These are phyloP conservation scores for Sporormia fimetaria DNA, from an alignment of 495 filamentous ascomycete species.

Conservation along the genomic window DNA sequence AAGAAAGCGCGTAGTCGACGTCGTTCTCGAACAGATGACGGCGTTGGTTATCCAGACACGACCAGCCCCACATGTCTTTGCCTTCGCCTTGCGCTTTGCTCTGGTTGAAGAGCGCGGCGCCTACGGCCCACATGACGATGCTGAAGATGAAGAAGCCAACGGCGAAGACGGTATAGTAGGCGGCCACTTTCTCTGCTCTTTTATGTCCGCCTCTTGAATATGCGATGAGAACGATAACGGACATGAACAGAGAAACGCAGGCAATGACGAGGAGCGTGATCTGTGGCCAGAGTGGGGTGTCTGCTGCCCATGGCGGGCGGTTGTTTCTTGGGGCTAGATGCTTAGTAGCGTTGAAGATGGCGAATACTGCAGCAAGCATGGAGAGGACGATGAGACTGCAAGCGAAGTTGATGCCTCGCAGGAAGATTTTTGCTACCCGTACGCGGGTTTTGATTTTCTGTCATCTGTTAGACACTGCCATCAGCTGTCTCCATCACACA, in stretches of 20 bases:
- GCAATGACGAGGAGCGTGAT: slow-evolving; percentile 67
- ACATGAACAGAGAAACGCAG: slow-evolving; percentile 67
- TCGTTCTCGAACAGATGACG: slow-evolving; percentile 60
- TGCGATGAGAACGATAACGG: slow-evolving; percentile 66
- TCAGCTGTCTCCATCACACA: slow-evolving; percentile 27
- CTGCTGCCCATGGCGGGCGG: slow-evolving; percentile 69
- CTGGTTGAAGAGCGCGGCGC: slow-evolving; percentile 72
- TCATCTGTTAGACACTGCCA: slow-evolving; percentile 28
- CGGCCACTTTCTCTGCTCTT: slow-evolving; percentile 78
- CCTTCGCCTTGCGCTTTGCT: slow-evolving; percentile 57
- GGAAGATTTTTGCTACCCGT: slow-evolving; percentile 83
- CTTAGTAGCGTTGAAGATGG: slow-evolving; percentile 79
- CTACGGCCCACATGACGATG: slow-evolving; percentile 84
- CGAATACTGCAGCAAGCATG: slow-evolving; percentile 72
- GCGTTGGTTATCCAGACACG: slow-evolving; percentile 79
- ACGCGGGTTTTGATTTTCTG: slow-evolving; percentile 90
- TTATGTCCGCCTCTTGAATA: slow-evolving; percentile 85
- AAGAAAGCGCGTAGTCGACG: slow-evolving; percentile 84
- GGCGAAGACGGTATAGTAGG: slow-evolving; percentile 89
- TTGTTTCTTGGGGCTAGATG: slow-evolving; percentile 59
- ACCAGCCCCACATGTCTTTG: slow-evolving; percentile 95
- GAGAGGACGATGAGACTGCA: slow-evolving; percentile 90
- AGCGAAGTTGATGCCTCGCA: slow-evolving; percentile 88
- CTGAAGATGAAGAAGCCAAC: slow-evolving; percentile 89
- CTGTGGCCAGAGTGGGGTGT: slow-evolving; percentile 82